A percentile compares a stretch with the other conserved stretches of the same genome.
phyloP scores from a whole-genome alignment of 2,329 filamentous ascomycete species.

The Aspergillus fumigatiaffinis region DNA sequence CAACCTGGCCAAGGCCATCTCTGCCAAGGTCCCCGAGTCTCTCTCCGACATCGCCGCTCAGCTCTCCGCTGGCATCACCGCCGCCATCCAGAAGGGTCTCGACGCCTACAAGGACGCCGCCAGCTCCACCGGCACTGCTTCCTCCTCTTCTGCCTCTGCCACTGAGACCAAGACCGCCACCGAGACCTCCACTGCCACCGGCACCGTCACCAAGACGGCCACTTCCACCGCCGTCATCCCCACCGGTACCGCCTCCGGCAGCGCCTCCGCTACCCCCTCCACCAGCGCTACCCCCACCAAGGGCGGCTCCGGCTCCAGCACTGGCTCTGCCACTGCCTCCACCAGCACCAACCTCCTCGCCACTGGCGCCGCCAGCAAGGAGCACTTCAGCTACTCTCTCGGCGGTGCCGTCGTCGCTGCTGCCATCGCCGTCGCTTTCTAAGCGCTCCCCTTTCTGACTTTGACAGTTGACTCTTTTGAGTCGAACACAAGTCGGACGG shows the following conservation, averaged over 20 bases:
- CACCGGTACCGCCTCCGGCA: not conserved
- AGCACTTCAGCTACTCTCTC: constrained; percentile 1
- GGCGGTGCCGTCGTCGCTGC: constrained; percentile 5
- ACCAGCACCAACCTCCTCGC: not conserved
- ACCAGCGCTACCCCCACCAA: constrained; percentile 2
- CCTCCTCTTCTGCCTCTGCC: constrained; percentile 7
- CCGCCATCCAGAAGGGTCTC: constrained; percentile 27
- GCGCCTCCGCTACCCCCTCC: constrained; percentile 5
- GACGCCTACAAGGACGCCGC: constrained; percentile 11
- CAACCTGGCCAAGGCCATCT: constrained; percentile 19
- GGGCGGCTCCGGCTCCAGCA: not conserved
- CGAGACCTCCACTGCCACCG: constrained; percentile 10
- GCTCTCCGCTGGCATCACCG: constrained; percentile 21
- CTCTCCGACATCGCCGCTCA: constrained; percentile 17
- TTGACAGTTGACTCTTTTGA: not conserved
- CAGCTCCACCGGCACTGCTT: not conserved
- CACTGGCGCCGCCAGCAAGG: constrained; percentile 4
- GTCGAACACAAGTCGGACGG: not conserved
- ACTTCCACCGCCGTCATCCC: constrained; percentile 8
- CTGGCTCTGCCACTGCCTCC: not conserved
- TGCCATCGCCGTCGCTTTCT: not conserved
- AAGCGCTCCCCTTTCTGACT: not conserved
- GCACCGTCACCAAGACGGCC: not conserved
- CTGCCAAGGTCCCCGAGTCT: constrained; percentile 21
- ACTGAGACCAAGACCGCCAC: constrained; percentile 12